A percentile compares a stretch with the other conserved stretches of the same genome.
phyloP scores from a whole-genome alignment of 2,329 filamentous ascomycete genomes.

The Rosellinia necatrix region DNA sequence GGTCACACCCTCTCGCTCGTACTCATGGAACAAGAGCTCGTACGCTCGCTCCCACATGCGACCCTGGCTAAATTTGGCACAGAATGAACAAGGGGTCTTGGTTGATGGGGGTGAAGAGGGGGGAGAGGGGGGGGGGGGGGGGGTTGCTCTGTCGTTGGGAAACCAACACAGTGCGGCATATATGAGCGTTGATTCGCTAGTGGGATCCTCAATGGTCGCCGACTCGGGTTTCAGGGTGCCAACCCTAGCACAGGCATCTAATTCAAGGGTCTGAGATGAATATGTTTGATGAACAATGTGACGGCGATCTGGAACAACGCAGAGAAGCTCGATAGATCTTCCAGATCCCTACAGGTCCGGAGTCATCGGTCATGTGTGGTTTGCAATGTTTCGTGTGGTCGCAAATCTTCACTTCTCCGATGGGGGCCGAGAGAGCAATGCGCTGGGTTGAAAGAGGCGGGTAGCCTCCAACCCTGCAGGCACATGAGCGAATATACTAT shows the following conservation, averaged over 20 bases:
- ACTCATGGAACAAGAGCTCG: constrained; percentile 9
- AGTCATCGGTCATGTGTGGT: constrained; percentile 18
- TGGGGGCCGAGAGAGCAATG: not conserved
- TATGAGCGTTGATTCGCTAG: constrained; percentile 11
- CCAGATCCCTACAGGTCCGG: constrained; percentile 20
- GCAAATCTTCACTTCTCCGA: constrained; percentile 9
- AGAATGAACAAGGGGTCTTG: constrained; percentile 13
- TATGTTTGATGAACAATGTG: constrained; percentile 24
- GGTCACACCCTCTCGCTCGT: constrained; percentile 4
- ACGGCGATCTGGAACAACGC: constrained; percentile 32
- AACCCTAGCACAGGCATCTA: constrained; percentile 19
- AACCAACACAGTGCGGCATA: constrained; percentile 15
- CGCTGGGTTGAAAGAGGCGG: not conserved
- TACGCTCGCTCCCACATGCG: constrained; percentile 11
- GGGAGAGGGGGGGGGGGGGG: no score
- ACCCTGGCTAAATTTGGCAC: constrained; percentile 30
- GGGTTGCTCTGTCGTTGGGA: no score
- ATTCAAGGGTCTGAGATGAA: constrained; percentile 14
- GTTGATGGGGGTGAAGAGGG: no score
- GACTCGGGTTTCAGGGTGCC: constrained; percentile 32
- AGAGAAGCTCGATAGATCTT: constrained; percentile 30
- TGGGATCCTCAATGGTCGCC: constrained; percentile 20
- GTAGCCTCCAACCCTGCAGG: no score
- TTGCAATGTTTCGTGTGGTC: constrained; percentile 21
- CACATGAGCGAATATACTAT: not conserved